phyloP scores from a whole-genome alignment of 805 yeast genomes.

The Barnettozyma sucrosica region DNA sequence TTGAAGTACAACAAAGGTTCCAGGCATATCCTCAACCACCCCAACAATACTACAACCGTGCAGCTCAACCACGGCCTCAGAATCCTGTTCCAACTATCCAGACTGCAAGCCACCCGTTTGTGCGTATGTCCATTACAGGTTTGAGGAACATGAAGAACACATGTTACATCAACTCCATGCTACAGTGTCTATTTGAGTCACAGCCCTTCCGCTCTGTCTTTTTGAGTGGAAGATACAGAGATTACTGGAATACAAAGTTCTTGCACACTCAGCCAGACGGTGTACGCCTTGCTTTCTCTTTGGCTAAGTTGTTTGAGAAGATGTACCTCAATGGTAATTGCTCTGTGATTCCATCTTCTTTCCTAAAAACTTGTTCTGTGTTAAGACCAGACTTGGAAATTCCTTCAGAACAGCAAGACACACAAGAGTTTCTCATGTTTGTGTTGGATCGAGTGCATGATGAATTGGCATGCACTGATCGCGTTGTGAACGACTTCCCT shows the following conservation, averaged over 20 bases:
- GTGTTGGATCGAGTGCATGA: slow-evolving; percentile 63
- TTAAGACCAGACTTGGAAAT: slow-evolving; percentile 63
- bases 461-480: slow-evolving; percentile 43
- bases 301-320: slow-evolving; percentile 49
- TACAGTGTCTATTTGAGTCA: slow-evolving; percentile 63
- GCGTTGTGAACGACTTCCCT: slow-evolving; percentile 35
- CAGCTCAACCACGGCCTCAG: slow-evolving; percentile 6
- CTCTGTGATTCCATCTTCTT: slow-evolving; percentile 59
- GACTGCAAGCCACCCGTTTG: slow-evolving; percentile 32
- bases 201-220: slow-evolving; percentile 44
- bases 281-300: slow-evolving; percentile 38
- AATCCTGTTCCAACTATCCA: slow-evolving; percentile 29
- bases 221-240: slow-evolving; percentile 37
- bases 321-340: slow-evolving; percentile 55
- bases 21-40: background rate
- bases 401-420: slow-evolving; percentile 76
- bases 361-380: slow-evolving; percentile 44
- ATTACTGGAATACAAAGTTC: slow-evolving; percentile 33
- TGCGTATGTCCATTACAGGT: slow-evolving; percentile 50
- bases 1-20: slow-evolving; percentile 3
- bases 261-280: slow-evolving; percentile 18
- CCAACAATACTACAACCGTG: background rate
- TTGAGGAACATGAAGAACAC: slow-evolving; percentile 65
- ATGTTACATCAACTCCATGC: slow-evolving; percentile 69
- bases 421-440: slow-evolving; percentile 69